These are phyloP conservation scores for Apiospora sp. DNA, from an alignment of 2,329 filamentous ascomycete genomes.

Conservation along the genomic window DNA sequence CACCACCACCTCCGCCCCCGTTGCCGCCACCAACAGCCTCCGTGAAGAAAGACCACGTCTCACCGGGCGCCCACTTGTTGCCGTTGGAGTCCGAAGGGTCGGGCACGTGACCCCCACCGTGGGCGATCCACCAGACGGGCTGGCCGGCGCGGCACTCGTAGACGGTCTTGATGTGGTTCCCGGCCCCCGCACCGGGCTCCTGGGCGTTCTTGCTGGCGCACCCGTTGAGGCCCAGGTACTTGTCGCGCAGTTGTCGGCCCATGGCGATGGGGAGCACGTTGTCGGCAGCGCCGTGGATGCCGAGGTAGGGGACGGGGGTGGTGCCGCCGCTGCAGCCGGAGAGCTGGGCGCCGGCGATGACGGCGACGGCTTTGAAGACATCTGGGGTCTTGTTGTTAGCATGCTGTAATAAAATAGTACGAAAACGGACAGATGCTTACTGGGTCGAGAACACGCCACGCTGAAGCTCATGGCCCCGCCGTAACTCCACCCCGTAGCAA, in stretches of 20 bases:
- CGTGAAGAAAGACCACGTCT: slow-evolving; percentile 37
- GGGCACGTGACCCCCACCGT: slow-evolving; percentile 37
- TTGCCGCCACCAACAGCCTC: slow-evolving; percentile 8
- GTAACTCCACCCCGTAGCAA: slow-evolving; percentile 55
- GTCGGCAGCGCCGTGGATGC: slow-evolving; percentile 49
- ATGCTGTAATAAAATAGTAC: background rate
- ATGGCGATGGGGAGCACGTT: slow-evolving; percentile 44
- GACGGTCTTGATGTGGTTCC: slow-evolving; percentile 37
- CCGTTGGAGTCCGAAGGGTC: slow-evolving; percentile 34
- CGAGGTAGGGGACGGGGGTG: slow-evolving; percentile 49
- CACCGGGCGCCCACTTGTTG: slow-evolving; percentile 28
- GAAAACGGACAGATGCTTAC: slow-evolving; percentile 26
- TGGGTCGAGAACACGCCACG: slow-evolving; percentile 50
- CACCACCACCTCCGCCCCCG: background rate
- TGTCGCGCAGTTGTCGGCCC: slow-evolving; percentile 47
- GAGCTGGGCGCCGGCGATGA: slow-evolving; percentile 43
- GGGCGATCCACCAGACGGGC: slow-evolving; percentile 43
- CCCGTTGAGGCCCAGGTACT: slow-evolving; percentile 47
- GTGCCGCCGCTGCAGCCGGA: slow-evolving; percentile 48
- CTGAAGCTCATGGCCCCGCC: slow-evolving; percentile 52
- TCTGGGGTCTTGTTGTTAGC: background rate
- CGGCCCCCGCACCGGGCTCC: slow-evolving; percentile 33
- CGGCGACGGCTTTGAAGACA: slow-evolving; percentile 48
- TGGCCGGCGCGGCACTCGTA: slow-evolving; percentile 35
- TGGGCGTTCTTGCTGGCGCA: slow-evolving; percentile 40